Evolutionary conservation across 2,329 filamentous ascomycete species (phyloP), one percentile per base, ranked within the genome.

Genomic region (Escovopsis weberi): DNA sequence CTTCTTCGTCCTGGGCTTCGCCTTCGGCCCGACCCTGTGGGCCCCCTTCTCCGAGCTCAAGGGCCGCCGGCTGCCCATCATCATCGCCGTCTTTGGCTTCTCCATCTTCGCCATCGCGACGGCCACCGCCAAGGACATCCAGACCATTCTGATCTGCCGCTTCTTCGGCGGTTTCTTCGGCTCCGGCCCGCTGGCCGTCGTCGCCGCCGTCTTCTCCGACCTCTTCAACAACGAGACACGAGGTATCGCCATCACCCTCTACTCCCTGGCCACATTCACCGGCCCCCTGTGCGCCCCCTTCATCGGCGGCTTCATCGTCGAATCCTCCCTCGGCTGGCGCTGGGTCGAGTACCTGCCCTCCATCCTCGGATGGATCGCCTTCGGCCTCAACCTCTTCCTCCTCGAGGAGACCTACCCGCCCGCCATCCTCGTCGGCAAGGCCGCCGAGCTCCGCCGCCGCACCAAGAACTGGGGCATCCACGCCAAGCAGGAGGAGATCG

Each of bases 101-200:
- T 79, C 78, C 45, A 59, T 85, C 49, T 78, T 82, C 58, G 77
- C 75, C 39, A 69, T 83, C 44, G 77, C 72, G 5, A 69, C 75
- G 39, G 82, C 77, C 7, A 74, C 75, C 4, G 72, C 70, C 46
- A 78, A 83, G 52, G 80, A 80, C 47, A 68, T 87, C 38, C 78
- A 80, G 53, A 78, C 80, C 0, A 65, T 89, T 18, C 65, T 84
- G 23, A 70, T 87, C 44, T 78, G 76, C 53, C 76, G 84, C 12
- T 85, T 89, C 63, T 83, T 87, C 51, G 65, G 66, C 45, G 83
- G 84, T 39, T 81, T 83, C 56, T 82, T 82, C 48, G 82, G 80
- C 26, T 80, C 79, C 41, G 80, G 75, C 46, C 75, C 79, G 2
- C 61, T 85, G 36, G 72, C 83, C 50, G 69, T 84, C 54, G 80